A percentile compares a stretch with the other conserved stretches of the same genome.
Evolutionary conservation across 1,284 basidiomycete species (phyloP).

Genomic region (Puccinia triticina): DNA sequence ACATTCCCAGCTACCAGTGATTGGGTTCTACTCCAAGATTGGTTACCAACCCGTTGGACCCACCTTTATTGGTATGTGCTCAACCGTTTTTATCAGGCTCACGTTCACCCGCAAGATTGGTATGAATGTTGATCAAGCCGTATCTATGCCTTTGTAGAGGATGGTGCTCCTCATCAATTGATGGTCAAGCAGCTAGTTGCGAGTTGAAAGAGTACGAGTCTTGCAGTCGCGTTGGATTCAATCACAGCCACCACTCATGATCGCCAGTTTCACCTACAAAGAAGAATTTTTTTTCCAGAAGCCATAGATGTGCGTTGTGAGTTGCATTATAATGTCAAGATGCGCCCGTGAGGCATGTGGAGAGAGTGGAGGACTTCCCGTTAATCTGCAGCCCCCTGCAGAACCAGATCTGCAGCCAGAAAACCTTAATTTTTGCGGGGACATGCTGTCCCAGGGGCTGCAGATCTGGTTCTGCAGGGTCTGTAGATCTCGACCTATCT

Average conservation of each 20-base stretch:
- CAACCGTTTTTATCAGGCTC: not conserved
- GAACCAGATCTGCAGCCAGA: too few species aligned
- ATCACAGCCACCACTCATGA: not conserved
- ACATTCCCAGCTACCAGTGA: conserved; percentile 15
- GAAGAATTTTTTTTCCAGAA: too few species aligned
- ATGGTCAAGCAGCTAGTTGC: conserved; percentile 23
- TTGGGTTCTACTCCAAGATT: conserved; percentile 18
- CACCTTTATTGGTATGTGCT: conserved; percentile 14
- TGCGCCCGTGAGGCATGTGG: too few species aligned
- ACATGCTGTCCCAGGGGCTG: too few species aligned
- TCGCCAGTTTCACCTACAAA: too few species aligned
- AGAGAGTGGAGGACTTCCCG: too few species aligned
- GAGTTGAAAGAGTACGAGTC: not conserved
- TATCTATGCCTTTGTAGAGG: not conserved
- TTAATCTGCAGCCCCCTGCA: too few species aligned
- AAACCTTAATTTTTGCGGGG: too few species aligned
- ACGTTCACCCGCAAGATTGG: not conserved
- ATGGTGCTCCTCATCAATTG: conserved; percentile 33
- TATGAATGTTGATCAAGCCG: not conserved
- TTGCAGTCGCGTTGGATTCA: not conserved
- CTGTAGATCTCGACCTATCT: too few species aligned
- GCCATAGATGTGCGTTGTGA: too few species aligned
- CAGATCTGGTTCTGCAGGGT: too few species aligned
- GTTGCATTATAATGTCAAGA: too few species aligned
- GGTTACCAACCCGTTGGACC: not conserved